Conservation (phyloP, 1,284 basidiomycete species). For the Microstroma glucosiphilum region DNA sequence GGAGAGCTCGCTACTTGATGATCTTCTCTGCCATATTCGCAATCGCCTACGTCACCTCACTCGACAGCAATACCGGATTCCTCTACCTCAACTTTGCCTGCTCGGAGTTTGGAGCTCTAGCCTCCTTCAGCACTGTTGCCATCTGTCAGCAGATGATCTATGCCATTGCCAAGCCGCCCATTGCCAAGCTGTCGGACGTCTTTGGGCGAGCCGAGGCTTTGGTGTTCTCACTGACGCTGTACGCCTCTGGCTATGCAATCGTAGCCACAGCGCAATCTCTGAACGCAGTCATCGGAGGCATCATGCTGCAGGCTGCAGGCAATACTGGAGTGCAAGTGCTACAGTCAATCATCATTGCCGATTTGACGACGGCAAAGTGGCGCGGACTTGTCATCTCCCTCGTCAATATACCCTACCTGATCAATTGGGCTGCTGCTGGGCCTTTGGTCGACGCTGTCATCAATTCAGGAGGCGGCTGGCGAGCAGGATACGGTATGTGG, state of each 20-base stretch:
- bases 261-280: conserved; percentile 63
- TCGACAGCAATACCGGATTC: conserved; percentile 59
- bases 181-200: conserved; percentile 72
- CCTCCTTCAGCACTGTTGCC: conserved; percentile 52
- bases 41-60: conserved; percentile 61
- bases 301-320: conserved; percentile 53
- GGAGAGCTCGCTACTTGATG: conserved; percentile 22
- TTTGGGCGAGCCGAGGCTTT: conserved; percentile 59
- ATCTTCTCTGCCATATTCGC: conserved; percentile 56
- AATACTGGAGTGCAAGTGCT: conserved; percentile 52
- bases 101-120: conserved; percentile 46
- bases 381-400: conserved; percentile 63
- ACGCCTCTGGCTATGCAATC: conserved; percentile 59
- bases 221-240: conserved; percentile 56
- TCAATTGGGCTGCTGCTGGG: conserved; percentile 58
- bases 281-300: conserved; percentile 58
- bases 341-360: conserved; percentile 58
- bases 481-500: conserved; percentile 67
- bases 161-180: conserved; percentile 68
- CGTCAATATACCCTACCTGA: conserved; percentile 63
- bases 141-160: conserved; percentile 53
- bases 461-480: conserved; percentile 57
- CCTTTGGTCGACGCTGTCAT: conserved; percentile 63
- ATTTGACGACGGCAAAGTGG: conserved; percentile 72
- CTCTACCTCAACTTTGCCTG: conserved; percentile 48